These are phyloP conservation scores for Canna indica DNA, from an alignment of 176 grass and related monocot species.

Conservation along the genomic window DNA sequence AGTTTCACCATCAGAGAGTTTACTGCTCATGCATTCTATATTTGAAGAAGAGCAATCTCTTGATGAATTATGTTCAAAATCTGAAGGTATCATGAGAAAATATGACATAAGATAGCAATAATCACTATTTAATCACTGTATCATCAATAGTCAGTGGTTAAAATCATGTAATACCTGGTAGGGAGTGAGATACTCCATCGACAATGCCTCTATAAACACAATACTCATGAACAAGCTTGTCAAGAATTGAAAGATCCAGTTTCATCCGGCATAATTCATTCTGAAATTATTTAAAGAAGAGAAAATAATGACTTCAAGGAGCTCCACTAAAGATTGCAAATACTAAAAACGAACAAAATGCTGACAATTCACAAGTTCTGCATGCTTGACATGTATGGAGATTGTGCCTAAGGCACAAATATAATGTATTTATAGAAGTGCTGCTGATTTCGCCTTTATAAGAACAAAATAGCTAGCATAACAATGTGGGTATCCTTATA, in stretches of 20 bases:
- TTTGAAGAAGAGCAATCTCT: slow-evolving; percentile 12
- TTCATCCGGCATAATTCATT: slow-evolving; percentile 94
- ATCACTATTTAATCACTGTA: slow-evolving; percentile 18
- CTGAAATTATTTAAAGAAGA: slow-evolving; percentile 31
- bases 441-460: background rate
- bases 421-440: background rate
- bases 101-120: slow-evolving; percentile 14
- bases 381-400: background rate
- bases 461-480: background rate
- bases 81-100: background rate
- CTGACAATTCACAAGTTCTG: background rate
- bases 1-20: slow-evolving; percentile 16
- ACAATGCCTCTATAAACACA: slow-evolving; percentile 93
- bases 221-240: slow-evolving; percentile 97
- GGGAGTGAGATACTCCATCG: slow-evolving; percentile 41
- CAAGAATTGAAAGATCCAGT: slow-evolving; percentile 72
- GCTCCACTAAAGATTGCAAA: background rate
- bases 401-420: background rate
- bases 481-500: background rate
- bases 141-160: slow-evolving; percentile 5
- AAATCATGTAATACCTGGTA: slow-evolving; percentile 45
- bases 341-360: too few relatives aligned
- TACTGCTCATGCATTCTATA: slow-evolving; percentile 18
- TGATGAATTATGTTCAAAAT: slow-evolving; percentile 14
- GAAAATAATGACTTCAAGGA: background rate